Conservation (phyloP, 352 stramenopile species). For the Pythium dissimile region DNA sequence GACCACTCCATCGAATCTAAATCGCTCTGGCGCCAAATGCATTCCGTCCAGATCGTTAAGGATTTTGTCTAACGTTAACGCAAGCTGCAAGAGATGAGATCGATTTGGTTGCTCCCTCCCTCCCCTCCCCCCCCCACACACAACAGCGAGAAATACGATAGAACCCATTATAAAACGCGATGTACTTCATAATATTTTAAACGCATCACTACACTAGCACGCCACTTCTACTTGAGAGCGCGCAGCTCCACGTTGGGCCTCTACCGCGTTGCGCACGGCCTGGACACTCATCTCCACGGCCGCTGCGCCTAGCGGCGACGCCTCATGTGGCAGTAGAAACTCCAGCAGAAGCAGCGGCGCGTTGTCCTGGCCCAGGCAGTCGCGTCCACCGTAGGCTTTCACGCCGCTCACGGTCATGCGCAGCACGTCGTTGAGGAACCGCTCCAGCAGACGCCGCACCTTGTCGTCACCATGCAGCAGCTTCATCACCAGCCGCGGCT, state of each 20-base stretch:
- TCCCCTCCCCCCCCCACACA: too few relatives aligned
- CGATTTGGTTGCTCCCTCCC: too few relatives aligned
- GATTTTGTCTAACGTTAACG: too few relatives aligned
- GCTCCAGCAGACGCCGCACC: slow-evolving; percentile 8
- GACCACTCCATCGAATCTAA: too few relatives aligned
- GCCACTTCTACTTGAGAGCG: neutral
- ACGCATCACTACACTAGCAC: too few relatives aligned
- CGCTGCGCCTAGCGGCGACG: neutral
- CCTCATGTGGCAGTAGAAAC: slow-evolving; percentile 14
- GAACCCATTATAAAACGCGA: too few relatives aligned
- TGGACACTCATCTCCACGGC: slow-evolving; percentile 7
- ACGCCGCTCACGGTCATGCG: slow-evolving; percentile 1
- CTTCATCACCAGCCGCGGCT: slow-evolving; percentile 11
- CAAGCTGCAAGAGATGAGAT: too few relatives aligned
- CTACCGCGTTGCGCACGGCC: neutral
- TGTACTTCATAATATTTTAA: too few relatives aligned
- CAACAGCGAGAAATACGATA: neutral
- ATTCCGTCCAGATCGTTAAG: too few relatives aligned
- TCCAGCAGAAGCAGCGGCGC: slow-evolving; percentile 8
- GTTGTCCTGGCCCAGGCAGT: slow-evolving; percentile 14
- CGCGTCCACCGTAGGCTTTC: slow-evolving; percentile 7
- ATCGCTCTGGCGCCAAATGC: too few relatives aligned
- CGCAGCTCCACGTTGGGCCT: neutral
- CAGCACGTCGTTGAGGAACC: slow-evolving; percentile 16
- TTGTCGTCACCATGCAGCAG: slow-evolving; percentile 4